These are phyloP conservation scores for Thermothelomyces thermophilus DNA, from an alignment of 2,329 filamentous ascomycete genomes.

Conservation along the genomic window DNA sequence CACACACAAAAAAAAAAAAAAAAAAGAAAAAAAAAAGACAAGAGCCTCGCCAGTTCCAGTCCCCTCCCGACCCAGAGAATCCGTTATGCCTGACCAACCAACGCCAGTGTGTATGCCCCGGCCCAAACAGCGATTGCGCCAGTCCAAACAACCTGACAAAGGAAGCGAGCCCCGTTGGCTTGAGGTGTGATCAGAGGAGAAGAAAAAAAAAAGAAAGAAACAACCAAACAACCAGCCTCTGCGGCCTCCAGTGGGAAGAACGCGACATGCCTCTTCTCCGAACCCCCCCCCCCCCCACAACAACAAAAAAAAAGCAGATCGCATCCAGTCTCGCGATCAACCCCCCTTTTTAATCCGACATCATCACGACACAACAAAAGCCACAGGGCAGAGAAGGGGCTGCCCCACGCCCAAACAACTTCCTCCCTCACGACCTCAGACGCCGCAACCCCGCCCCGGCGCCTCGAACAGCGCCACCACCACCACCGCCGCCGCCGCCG, in stretches of 20 bases:
- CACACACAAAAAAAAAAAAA: no score
- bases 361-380: background rate
- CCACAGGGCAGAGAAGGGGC: no score
- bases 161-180: background rate
- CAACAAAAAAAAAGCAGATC: background rate
- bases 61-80: background rate
- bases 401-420: no score
- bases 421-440: slow-evolving; percentile 15
- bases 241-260: background rate
- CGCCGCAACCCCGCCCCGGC: background rate
- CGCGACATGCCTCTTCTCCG: no score
- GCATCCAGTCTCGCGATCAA: background rate
- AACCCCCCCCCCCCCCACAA: no score
- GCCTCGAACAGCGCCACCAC: background rate
- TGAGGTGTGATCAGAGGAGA: background rate
- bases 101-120: background rate
- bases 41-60: background rate
- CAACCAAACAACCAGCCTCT: background rate
- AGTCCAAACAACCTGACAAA: background rate
- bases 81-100: background rate
- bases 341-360: background rate
- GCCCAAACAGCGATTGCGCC: background rate
- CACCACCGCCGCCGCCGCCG: background rate
- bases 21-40: background rate
- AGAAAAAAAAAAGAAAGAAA: background rate